These are phyloP conservation scores for Monilinia aucupariae DNA, from an alignment of 2,329 filamentous ascomycete genomes.

Conservation along the genomic window DNA sequence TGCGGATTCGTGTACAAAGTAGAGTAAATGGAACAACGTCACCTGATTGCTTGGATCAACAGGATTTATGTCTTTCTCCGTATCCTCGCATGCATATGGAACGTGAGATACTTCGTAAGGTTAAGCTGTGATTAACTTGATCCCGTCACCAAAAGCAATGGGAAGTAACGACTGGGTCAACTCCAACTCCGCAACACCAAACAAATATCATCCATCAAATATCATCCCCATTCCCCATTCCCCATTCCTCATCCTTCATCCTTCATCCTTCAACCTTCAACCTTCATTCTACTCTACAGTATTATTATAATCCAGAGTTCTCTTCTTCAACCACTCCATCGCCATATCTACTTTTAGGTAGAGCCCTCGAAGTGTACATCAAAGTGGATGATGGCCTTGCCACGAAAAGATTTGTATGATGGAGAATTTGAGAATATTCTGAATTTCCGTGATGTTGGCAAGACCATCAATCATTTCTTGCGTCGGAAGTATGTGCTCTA, in stretches of 20 bases:
- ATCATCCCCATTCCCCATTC: background rate
- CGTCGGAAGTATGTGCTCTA: constrained; percentile 45
- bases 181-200: background rate
- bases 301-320: background rate
- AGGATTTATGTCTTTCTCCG: too few species aligned
- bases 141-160: background rate
- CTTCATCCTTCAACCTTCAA: background rate
- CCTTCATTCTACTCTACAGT: background rate
- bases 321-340: background rate
- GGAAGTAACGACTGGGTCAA: background rate
- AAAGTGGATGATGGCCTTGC: background rate
- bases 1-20: too few species aligned
- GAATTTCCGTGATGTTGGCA: constrained; percentile 74
- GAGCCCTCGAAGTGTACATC: background rate
- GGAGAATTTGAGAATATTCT: constrained; percentile 51
- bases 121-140: too few species aligned
- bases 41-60: too few species aligned
- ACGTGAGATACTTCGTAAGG: too few species aligned
- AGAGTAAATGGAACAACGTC: too few species aligned
- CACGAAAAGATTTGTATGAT: constrained; percentile 1
- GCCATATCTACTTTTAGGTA: background rate
- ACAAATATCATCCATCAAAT: background rate
- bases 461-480: constrained; percentile 56
- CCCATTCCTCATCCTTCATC: background rate
- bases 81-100: too few species aligned